A percentile compares a stretch with the other conserved stretches of the same genome.
Evolutionary conservation across 139 green algal species (phyloP).

Genomic region (Ettlia oleoabundans): DNA sequence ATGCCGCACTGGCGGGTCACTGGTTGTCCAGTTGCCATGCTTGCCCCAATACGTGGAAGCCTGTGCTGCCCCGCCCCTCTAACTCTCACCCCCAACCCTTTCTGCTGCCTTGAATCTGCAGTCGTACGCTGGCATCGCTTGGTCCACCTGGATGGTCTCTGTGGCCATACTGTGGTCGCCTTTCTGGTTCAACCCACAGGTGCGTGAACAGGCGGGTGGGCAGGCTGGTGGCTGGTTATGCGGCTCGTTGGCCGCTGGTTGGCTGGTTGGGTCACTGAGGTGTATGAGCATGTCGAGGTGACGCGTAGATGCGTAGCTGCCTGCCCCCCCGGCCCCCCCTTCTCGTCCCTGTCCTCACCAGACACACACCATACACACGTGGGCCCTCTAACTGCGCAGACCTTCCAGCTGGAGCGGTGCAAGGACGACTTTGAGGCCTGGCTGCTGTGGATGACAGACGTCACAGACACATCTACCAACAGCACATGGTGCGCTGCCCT

Average conservation of each 20-base stretch:
- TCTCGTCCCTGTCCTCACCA: no score
- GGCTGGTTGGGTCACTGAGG: no score
- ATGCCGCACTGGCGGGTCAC: no score
- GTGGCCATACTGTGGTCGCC: constrained; percentile 69
- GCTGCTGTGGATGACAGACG: constrained; percentile 60
- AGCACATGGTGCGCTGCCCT: constrained; percentile 42
- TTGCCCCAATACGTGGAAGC: no score
- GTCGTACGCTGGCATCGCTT: constrained; percentile 59
- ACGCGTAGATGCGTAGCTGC: no score
- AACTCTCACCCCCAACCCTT: not conserved
- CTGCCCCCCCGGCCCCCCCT: no score
- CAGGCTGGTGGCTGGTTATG: no score
- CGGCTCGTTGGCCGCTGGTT: no score
- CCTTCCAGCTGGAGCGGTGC: constrained; percentile 56
- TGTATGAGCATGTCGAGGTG: no score
- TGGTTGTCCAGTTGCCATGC: no score
- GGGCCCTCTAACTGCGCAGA: constrained; percentile 9
- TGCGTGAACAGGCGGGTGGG: no score
- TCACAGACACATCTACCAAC: constrained; percentile 49
- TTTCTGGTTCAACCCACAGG: constrained; percentile 89
- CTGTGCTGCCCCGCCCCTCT: not conserved
- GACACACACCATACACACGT: no score
- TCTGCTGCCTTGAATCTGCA: constrained; percentile 6
- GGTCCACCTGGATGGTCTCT: constrained; percentile 74
- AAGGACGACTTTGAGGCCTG: constrained; percentile 58